Conservation (phyloP, 129 eudicot genomes). For the Flaveria sonorensis region DNA sequence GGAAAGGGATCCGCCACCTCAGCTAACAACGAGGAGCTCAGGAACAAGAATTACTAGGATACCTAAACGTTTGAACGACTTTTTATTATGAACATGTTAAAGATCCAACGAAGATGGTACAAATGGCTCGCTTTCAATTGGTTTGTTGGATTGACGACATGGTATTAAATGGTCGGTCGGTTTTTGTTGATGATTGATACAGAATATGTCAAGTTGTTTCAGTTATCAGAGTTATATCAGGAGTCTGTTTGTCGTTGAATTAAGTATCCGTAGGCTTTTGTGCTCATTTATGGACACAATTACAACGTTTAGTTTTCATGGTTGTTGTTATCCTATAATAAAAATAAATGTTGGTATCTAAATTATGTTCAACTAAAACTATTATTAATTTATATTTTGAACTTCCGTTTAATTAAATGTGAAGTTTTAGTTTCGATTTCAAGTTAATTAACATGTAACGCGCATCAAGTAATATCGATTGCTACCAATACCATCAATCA, state of each 20-base stretch:
- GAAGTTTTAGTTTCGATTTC: background rate
- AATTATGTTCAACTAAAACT: background rate
- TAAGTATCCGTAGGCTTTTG: background rate
- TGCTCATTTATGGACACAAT: background rate
- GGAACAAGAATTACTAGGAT: constrained; percentile 7
- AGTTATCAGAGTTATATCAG: background rate
- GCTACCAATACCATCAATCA: background rate
- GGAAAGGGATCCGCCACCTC: constrained; percentile 17
- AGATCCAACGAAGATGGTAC: background rate
- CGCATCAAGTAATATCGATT: background rate
- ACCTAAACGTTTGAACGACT: constrained; percentile 4
- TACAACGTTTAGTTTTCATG: background rate
- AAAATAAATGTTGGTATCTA: background rate
- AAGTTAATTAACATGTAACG: background rate
- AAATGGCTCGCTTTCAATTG: background rate
- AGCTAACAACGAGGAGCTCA: constrained; percentile 16
- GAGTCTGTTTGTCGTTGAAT: background rate
- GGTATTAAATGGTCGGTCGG: background rate
- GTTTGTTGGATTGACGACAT: background rate
- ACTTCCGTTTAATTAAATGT: background rate
- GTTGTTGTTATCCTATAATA: background rate
- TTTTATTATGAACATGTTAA: background rate
- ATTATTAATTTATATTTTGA: background rate
- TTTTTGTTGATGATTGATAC: background rate
- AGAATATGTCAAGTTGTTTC: background rate